Percentiles rank a stretch among this genome's conserved stretches.
Evolutionary conservation across 148 eudicot species (phyloP).

Genomic region (Camellia sinensis): DNA sequence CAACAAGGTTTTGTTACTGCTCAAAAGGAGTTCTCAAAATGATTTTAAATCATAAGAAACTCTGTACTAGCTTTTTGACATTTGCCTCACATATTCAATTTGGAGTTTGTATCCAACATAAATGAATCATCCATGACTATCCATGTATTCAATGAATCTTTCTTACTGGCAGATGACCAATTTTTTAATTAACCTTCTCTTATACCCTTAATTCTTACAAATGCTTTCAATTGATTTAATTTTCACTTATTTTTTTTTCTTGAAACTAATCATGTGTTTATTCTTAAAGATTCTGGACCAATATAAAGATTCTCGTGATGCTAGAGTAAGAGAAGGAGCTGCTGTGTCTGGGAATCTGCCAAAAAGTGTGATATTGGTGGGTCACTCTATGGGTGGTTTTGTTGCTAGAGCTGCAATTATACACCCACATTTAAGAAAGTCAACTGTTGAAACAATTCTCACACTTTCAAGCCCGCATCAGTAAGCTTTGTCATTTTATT

Average conservation of each 20-base stretch:
- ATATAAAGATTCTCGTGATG: slow-evolving; percentile 76
- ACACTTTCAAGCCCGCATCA: slow-evolving; percentile 97
- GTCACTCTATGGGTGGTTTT: slow-evolving; percentile 99
- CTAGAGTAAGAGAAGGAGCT: slow-evolving; percentile 68
- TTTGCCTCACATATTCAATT: not conserved
- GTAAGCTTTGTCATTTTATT: slow-evolving; percentile 41
- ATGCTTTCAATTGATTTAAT: not conserved
- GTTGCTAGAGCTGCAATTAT: slow-evolving; percentile 93
- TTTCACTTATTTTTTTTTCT: not conserved
- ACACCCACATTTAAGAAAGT: slow-evolving; percentile 72
- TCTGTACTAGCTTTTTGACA: not conserved
- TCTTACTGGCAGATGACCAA: not conserved
- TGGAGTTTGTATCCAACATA: not conserved
- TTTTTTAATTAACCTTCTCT: not conserved
- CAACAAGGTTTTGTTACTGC: not conserved
- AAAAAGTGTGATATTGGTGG: slow-evolving; percentile 80
- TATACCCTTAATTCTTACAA: slow-evolving; percentile 2
- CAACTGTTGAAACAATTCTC: slow-evolving; percentile 81
- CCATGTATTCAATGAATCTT: not conserved
- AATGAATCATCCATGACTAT: not conserved
- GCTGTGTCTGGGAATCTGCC: slow-evolving; percentile 56
- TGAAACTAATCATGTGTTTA: not conserved
- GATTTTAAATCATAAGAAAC: not conserved
- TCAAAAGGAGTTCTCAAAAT: slow-evolving; percentile 3
- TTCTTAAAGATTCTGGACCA: slow-evolving; percentile 74